A percentile compares a stretch with the other conserved stretches of the same genome.
Conservation (phyloP, 2,329 filamentous ascomycete species). For the Exophiala oligosperma region DNA sequence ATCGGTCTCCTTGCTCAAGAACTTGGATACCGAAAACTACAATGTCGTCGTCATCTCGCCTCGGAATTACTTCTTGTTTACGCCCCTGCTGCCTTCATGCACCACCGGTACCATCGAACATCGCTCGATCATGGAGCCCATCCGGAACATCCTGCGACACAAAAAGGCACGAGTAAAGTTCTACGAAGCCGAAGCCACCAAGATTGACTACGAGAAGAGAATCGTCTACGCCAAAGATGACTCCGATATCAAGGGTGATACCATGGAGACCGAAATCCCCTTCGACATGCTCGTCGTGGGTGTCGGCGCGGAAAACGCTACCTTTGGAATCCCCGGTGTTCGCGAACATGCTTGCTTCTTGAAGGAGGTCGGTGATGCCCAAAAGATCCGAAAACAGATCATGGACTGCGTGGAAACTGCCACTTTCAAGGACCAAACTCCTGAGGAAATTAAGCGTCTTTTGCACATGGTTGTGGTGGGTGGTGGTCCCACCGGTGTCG, state of each 20-base stretch:
- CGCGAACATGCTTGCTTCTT: conserved; percentile 95
- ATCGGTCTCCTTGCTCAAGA: conserved; percentile 94
- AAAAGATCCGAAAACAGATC: conserved; percentile 95
- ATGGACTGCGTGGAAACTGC: conserved; percentile 99
- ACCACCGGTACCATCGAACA: conserved; percentile 97
- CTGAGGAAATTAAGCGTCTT: conserved; percentile 86
- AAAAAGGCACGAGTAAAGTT: conserved; percentile 93
- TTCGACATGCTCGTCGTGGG: conserved; percentile 99
- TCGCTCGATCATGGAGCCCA: conserved; percentile 98
- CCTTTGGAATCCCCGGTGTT: conserved; percentile 95
- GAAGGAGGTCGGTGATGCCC: conserved; percentile 96
- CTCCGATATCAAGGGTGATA: conserved; percentile 85
- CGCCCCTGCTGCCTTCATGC: conserved; percentile 92
- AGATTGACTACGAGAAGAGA: conserved; percentile 90
- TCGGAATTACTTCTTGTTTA: conserved; percentile 99
- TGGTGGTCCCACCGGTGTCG: conserved; percentile 93
- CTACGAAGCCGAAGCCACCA: conserved; percentile 94
- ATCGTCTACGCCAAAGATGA: conserved; percentile 87
- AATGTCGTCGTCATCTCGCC: conserved; percentile 97
- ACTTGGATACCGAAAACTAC: conserved; percentile 98
- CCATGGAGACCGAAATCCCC: conserved; percentile 80
- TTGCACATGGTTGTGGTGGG: conserved; percentile 97
- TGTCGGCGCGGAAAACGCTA: conserved; percentile 97
- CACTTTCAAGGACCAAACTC: conserved; percentile 92
- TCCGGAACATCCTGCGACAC: conserved; percentile 91